Evolutionary conservation across 2,329 filamentous ascomycete species (phyloP).

Genomic region (Fulvia fulva): DNA sequence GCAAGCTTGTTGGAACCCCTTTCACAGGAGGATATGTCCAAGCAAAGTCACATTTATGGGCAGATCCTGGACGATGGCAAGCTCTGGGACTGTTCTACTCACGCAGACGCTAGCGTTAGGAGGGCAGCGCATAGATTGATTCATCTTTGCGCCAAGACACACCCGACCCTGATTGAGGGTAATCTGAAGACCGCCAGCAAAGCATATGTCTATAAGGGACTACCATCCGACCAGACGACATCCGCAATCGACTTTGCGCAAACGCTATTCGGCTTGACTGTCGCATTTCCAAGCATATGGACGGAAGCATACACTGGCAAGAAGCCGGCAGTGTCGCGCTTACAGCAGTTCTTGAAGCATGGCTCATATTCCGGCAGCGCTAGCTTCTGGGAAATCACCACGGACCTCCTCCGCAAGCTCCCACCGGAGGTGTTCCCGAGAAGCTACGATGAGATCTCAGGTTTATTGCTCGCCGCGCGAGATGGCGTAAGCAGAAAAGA

Average conservation of each 20-base stretch:
- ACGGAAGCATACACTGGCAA: constrained; percentile 59
- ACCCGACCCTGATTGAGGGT: constrained; percentile 37
- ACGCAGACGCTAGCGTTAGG: constrained; percentile 56
- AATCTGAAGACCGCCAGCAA: constrained; percentile 57
- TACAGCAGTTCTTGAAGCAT: constrained; percentile 71
- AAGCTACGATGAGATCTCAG: constrained; percentile 51
- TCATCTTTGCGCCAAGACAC: constrained; percentile 47
- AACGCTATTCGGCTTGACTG: constrained; percentile 64
- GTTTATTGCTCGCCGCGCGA: constrained; percentile 64
- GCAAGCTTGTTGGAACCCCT: constrained; percentile 50
- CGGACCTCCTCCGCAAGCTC: constrained; percentile 55
- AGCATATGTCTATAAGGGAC: constrained; percentile 68
- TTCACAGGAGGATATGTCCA: constrained; percentile 52
- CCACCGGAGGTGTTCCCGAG: constrained; percentile 55
- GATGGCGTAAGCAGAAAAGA: constrained; percentile 69
- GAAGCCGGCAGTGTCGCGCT: constrained; percentile 51
- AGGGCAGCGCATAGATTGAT: constrained; percentile 56
- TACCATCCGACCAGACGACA: constrained; percentile 67
- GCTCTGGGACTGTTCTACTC: constrained; percentile 57
- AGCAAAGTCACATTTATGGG: constrained; percentile 60
- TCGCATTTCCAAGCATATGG: constrained; percentile 67
- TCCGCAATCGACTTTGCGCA: constrained; percentile 70
- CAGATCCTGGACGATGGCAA: constrained; percentile 60
- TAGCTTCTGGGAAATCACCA: constrained; percentile 69
- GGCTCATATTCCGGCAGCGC: constrained; percentile 75